Base-by-base conservation (phyloP, 1,139 yeast genomes). In the Ashbya aceris region DNA sequence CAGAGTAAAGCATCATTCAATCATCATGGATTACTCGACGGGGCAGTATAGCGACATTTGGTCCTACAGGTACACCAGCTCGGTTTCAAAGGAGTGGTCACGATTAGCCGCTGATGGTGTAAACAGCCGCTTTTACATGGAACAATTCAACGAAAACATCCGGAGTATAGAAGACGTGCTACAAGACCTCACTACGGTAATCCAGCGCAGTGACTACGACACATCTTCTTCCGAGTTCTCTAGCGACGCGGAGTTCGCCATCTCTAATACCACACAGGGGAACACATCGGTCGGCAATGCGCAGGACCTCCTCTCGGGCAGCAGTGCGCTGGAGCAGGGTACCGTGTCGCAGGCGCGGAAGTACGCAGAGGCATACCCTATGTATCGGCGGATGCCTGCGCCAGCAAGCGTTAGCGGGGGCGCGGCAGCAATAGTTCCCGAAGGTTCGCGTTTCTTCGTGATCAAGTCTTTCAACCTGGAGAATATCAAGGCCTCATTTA, bases 401-500 rank as follows among this genome's bases (percentile, higher is more conserved):
- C 48, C 51, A 10, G 53, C 54, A 52, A 45, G 54, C 29, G 13
- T 12, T 4, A 17, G 23, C 23, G 23, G 23, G 6, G 23, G 23
- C 5, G 14, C 37, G n/a, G 29, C 20, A 8, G 12, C 14, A 7
- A 48, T 49, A 12, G 52, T 63, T 1, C 66, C 67, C 2, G 51
- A 49, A 1, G 50, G 51, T 7, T 62, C 79, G 0, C 62, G 63
- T 36, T 76, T 74, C 52, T 77, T 76, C 49, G 76, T 77, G 10
- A 76, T 77, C 45, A 77, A 77, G 51, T 76, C 82, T 0, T 70
- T 65, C 52, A 71, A 65, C 40, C 61, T 69, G 12, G 60, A 63
- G 12, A 79, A 77, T 49, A 71, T 77, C 10, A 65, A 64, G 43
- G 68, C 76, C 3, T 73, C 81, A 0, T 70, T 70, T 47, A 52